Percentiles rank a stretch among this genome's conserved stretches.
These are phyloP conservation scores for Diaporthe humulicola DNA, from an alignment of 2,329 filamentous ascomycete species.

Conservation along the genomic window DNA sequence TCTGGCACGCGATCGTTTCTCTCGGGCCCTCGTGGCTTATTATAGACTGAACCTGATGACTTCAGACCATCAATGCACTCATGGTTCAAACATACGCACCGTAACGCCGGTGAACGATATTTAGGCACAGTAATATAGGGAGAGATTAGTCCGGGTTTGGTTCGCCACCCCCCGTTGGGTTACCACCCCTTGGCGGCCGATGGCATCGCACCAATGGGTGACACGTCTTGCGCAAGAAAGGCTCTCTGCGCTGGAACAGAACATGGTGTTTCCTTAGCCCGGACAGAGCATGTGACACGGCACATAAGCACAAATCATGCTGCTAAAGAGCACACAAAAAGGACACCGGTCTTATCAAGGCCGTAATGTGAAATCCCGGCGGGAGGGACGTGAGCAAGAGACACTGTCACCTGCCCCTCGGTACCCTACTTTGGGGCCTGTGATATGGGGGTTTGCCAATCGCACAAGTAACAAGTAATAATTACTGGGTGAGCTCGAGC, in stretches of 20 bases:
- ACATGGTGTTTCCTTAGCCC: not conserved
- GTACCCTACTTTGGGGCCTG: not conserved
- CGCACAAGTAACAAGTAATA: not conserved
- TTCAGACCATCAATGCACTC: not conserved
- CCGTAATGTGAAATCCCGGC: slow-evolving; percentile 38
- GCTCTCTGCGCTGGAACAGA: not conserved
- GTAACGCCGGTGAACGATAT: not conserved
- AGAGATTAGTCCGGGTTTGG: no score
- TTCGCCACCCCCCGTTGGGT: not conserved
- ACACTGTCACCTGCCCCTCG: slow-evolving; percentile 23
- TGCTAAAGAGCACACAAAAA: not conserved
- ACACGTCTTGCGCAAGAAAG: slow-evolving; percentile 9
- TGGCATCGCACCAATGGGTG: slow-evolving; percentile 15
- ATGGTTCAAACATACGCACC: not conserved
- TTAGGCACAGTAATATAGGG: not conserved
- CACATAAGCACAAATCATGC: not conserved
- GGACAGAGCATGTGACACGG: slow-evolving; percentile 7
- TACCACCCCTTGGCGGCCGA: not conserved
- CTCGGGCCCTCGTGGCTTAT: slow-evolving; percentile 13
- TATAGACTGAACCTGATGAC: not conserved
- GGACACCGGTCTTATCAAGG: slow-evolving; percentile 17
- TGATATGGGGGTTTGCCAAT: not conserved
- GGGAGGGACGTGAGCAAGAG: slow-evolving; percentile 29
- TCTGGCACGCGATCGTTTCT: slow-evolving; percentile 27
- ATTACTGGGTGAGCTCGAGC: not conserved